A percentile compares a stretch with the other conserved stretches of the same genome.
Evolutionary conservation across 768 basidiomycete genomes (phyloP).

Genomic region (Thelephora ganbajun): DNA sequence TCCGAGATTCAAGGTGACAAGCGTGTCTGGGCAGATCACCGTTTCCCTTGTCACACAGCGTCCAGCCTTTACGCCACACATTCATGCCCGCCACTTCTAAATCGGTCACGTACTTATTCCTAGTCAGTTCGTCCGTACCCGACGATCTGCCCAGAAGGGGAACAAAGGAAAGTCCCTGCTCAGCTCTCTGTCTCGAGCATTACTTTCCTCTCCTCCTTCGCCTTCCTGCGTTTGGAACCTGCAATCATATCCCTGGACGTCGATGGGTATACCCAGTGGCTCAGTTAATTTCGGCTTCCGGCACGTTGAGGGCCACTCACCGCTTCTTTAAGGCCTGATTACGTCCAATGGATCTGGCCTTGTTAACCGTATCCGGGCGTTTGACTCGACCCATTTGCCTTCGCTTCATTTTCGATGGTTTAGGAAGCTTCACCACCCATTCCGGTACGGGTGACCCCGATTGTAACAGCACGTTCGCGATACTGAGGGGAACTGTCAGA

Average conservation of each 20-base stretch:
- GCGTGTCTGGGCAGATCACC: no score
- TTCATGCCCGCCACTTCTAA: no score
- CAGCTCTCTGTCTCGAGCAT: conserved; percentile 5
- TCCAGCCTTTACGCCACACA: no score
- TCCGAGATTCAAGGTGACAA: no score
- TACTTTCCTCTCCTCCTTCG: conserved; percentile 16
- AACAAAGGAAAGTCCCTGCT: not conserved
- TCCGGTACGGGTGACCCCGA: conserved; percentile 86
- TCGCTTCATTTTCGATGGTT: conserved; percentile 82
- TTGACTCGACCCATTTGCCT: conserved; percentile 75
- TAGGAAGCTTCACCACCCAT: conserved; percentile 92
- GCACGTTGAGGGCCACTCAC: conserved; percentile 20
- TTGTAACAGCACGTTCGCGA: conserved; percentile 90
- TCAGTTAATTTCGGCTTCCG: conserved; percentile 4
- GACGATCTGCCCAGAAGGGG: no score
- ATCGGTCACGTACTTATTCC: no score
- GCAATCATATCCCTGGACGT: conserved; percentile 59
- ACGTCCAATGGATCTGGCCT: conserved; percentile 53
- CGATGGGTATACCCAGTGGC: conserved; percentile 3
- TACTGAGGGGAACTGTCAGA: conserved; percentile 28
- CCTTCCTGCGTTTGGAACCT: conserved; percentile 55
- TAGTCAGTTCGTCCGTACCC: no score
- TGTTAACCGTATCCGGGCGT: conserved; percentile 62
- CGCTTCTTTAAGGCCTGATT: conserved; percentile 61
- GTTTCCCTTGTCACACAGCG: no score